Base-by-base conservation (phyloP, 169 alveolate species). In the Plasmodium relictum region DNA sequence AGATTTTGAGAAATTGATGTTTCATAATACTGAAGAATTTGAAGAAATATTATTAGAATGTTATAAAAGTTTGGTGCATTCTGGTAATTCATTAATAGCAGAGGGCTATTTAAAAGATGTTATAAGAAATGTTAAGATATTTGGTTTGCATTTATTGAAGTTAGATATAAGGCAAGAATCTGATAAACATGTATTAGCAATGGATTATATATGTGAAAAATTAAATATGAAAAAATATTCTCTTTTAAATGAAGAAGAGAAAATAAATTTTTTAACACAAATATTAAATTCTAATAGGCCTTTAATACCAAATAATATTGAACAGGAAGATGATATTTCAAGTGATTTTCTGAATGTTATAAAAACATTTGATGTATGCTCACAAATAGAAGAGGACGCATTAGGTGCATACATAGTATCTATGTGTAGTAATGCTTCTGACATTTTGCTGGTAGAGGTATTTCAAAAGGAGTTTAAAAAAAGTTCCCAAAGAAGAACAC, bases 161-260 rank as follows among this genome's bases (percentile, higher is more conserved):
- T 70, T 95, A 80, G 97, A 95, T 56, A 90, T 94, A 69, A 80
- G 97, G 14, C 97, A 95, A 88, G 97, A 95, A 39, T 89, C 95
- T 6, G 90, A 88, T 59, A 94, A 94, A 31, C 97, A 95, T 83
- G 92, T 72, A 6, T 41, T 66, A 12, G 96, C 96, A 22, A 91
- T 91, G 93, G 88, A 94, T 74, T 92, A 86, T 56, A 70, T 94
- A 26, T 89, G 88, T 74, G 72, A 73, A 54, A 92, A 91, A 50
- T 76, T 93, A 48, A 94, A 74, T 31, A 86, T 92, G 45, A 92
- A 93, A 16, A 78, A 62, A 59, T 95, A 94, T 91, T 88, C 95
- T 20, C 90, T 74, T 14, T 80, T 94, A 50, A 54, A 83, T 44
- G 96, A 94, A 56, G 92, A 89, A 10, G 92, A 93, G 54, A 93